Percentiles rank a stretch among this genome's conserved stretches.
phyloP scores from a whole-genome alignment of 345 rosid genomes.

The Pugionium dolabratum region DNA sequence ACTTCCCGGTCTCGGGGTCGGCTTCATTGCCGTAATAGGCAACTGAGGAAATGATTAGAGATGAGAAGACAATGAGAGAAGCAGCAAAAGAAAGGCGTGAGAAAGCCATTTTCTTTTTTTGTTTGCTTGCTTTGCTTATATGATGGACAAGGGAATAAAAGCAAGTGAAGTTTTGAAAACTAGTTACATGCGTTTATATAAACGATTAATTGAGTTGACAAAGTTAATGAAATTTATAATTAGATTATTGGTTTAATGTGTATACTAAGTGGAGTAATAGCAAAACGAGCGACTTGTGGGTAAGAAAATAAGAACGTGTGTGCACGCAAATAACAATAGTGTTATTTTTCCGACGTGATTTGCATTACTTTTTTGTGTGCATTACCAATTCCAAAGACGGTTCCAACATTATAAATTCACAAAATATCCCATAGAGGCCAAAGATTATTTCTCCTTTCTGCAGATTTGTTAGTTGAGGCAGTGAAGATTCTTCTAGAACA shows the following conservation, averaged over 20 bases:
- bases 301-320: slow-evolving; percentile 28
- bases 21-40: slow-evolving; percentile 35
- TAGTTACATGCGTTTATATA: slow-evolving; percentile 27
- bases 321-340: slow-evolving; percentile 33
- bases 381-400: slow-evolving; percentile 32
- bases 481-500: too few species aligned
- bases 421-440: background rate
- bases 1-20: slow-evolving; percentile 38
- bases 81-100: slow-evolving; percentile 39
- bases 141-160: slow-evolving; percentile 4
- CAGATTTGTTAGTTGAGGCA: too few species aligned
- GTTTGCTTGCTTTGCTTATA: slow-evolving; percentile 20
- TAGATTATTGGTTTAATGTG: slow-evolving; percentile 15
- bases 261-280: background rate
- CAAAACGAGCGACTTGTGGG: slow-evolving; percentile 18
- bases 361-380: slow-evolving; percentile 23
- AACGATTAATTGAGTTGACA: slow-evolving; percentile 24
- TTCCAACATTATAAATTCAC: background rate
- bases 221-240: background rate
- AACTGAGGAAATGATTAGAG: slow-evolving; percentile 37
- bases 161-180: slow-evolving; percentile 38
- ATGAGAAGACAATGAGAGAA: slow-evolving; percentile 37
- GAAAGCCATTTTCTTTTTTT: slow-evolving; percentile 30
- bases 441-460: too few species aligned
- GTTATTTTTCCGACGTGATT: slow-evolving; percentile 36